phyloP scores from a whole-genome alignment of 331 rosid species.

The Acacia pycnantha region DNA sequence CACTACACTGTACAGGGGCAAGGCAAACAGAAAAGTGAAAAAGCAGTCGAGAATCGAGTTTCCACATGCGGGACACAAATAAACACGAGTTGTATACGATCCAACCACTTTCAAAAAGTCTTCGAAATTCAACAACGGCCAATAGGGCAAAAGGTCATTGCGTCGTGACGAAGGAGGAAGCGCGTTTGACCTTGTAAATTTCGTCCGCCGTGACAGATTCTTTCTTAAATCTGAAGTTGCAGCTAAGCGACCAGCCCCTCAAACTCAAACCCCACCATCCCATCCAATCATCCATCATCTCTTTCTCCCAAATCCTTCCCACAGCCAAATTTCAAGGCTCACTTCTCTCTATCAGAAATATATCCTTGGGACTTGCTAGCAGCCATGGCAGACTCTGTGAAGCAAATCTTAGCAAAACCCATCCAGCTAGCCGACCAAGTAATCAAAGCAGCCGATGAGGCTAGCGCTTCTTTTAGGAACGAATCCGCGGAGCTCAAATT shows the following conservation, averaged over 20 bases:
- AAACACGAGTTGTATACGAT: neutral
- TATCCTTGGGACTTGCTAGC: neutral
- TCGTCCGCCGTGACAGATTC: slow-evolving; percentile 11
- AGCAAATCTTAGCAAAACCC: slow-evolving; percentile 75
- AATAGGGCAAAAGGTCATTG: neutral
- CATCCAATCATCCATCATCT: neutral
- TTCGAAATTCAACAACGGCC: neutral
- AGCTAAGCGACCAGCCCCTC: neutral
- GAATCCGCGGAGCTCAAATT: slow-evolving; percentile 68
- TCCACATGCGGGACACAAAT: neutral
- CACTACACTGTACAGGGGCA: no score
- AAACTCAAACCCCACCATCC: neutral
- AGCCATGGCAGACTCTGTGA: slow-evolving; percentile 73
- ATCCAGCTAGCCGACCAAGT: slow-evolving; percentile 86
- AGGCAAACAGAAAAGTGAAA: neutral
- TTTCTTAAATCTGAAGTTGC: neutral
- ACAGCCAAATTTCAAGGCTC: neutral
- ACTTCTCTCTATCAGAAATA: neutral
- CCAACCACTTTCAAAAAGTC: neutral
- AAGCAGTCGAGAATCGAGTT: neutral
- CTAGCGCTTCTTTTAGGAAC: slow-evolving; percentile 56
- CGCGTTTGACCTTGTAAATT: slow-evolving; percentile 52
- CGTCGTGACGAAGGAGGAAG: neutral
- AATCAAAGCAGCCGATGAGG: slow-evolving; percentile 73
- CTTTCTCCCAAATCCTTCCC: neutral